Base-by-base conservation (phyloP, 352 stramenopile species). In the Phytophthora sansomeana region DNA sequence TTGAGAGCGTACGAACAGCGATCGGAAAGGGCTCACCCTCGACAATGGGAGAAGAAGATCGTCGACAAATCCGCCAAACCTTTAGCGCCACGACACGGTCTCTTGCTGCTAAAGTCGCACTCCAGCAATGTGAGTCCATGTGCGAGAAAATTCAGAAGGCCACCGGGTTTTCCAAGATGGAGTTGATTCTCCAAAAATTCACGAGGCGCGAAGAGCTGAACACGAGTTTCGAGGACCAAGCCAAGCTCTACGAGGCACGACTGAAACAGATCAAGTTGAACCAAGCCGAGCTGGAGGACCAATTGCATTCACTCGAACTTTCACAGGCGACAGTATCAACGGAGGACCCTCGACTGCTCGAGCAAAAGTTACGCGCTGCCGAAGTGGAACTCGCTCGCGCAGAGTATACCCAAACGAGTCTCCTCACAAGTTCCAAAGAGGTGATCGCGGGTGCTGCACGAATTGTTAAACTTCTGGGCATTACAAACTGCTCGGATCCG, bases 131-230 rank as follows among this genome's bases (percentile, higher is more conserved):
- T 54, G 82, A 95, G 44, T 76, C 80, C 35, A 92, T 94, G 80
- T 92, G 84, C 39, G 84, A 92, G 13, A 92, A 92, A 49, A 92
- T 95, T 29, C 85, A 93, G 50, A 89, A 90, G 36, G 85, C 83
- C 17, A 95, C 87, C 1, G 87, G 87, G 5, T 89, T 87, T 53
- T 83, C 82, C 5, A 90, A 92, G 42, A 85, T 95, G 54, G 81
- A 92, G 53, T 47, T 85, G 19, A 91, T 95, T 39, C 67, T 92
- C 7, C 79, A 95, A 17, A 95, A 94, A 62, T 92, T 95, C 46
- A 72, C 77, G 29, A 85, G 83, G 24, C 83, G 83, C 41, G 86
- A 93, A 48, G 85, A 93, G 65, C 74, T 95, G 8, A 92, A 93
- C 55, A 65, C 56, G 21, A 92, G 85, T 58, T 92, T 95, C 48